Evolutionary conservation across 805 yeast species (phyloP).

Genomic region (Hanseniaspora lachancei): DNA sequence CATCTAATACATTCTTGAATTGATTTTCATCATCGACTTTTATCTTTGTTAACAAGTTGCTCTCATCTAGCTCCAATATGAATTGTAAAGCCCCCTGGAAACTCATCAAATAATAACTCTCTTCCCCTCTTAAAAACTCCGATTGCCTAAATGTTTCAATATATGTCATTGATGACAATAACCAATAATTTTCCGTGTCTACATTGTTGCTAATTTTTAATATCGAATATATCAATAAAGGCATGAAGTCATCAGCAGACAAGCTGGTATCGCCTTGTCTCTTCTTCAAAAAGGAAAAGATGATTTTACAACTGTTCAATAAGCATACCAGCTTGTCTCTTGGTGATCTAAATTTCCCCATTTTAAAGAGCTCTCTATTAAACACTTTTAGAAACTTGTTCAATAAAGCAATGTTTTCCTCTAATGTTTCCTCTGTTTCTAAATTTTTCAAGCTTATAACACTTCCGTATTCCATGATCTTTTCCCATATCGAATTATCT

Average conservation of each 20-base stretch:
- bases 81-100: conserved; percentile 78
- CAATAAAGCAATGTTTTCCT: conserved; percentile 21
- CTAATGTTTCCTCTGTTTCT: conserved; percentile 42
- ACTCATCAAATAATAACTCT: conserved; percentile 83
- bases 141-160: conserved; percentile 73
- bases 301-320: conserved; percentile 80
- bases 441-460: conserved; percentile 68
- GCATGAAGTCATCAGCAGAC: conserved; percentile 91
- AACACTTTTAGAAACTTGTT: conserved; percentile 53
- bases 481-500: conserved; percentile 41
- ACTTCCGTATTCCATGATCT: conserved; percentile 42
- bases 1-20: conserved; percentile 33
- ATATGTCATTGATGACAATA: conserved; percentile 70
- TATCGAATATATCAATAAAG: conserved; percentile 67
- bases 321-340: conserved; percentile 87
- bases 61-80: conserved; percentile 45
- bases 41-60: conserved; percentile 30
- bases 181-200: conserved; percentile 26
- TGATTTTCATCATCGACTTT: conserved; percentile 51
- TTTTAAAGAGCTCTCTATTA: conserved; percentile 57
- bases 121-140: conserved; percentile 71
- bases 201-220: conserved; percentile 30
- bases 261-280: conserved; percentile 47
- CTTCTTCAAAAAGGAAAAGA: conserved; percentile 64
- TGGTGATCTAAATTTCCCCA: conserved; percentile 79